Evolutionary conservation across 2,329 filamentous ascomycete species (phyloP).

Genomic region (Penicillium vulpinum): DNA sequence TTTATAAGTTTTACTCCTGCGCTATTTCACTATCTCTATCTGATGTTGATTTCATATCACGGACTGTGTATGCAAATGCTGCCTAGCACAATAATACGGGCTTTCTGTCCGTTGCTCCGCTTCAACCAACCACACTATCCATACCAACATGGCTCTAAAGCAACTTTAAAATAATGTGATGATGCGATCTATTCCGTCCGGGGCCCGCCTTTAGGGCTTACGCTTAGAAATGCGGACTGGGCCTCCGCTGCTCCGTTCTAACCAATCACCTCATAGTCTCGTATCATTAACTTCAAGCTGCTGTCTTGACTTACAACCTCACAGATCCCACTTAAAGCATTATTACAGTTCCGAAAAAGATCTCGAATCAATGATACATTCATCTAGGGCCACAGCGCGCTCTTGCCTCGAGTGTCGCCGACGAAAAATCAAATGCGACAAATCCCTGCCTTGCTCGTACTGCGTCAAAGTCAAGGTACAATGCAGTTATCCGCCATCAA

Average conservation of each 20-base stretch:
- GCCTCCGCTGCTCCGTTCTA: background rate
- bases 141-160: background rate
- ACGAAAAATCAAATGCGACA: conserved; percentile 29
- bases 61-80: background rate
- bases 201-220: background rate
- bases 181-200: background rate
- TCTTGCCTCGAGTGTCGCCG: conserved; percentile 28
- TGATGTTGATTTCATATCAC: background rate
- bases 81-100: background rate
- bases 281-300: background rate
- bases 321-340: background rate
- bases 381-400: conserved; percentile 1
- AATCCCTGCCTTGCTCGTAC: conserved; percentile 25
- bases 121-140: background rate
- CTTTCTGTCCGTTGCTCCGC: background rate
- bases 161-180: background rate
- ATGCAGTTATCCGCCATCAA: conserved; percentile 32
- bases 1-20: background rate
- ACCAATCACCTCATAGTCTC: background rate
- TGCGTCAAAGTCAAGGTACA: conserved; percentile 35
- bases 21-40: background rate
- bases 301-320: background rate
- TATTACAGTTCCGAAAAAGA: too few relatives aligned
- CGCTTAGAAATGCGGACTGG: conserved; percentile 1
- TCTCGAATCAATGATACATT: background rate